Percentiles rank a stretch among this genome's conserved stretches.
Conservation (phyloP, 768 basidiomycete genomes). For the Leccinum subtestaceum region DNA sequence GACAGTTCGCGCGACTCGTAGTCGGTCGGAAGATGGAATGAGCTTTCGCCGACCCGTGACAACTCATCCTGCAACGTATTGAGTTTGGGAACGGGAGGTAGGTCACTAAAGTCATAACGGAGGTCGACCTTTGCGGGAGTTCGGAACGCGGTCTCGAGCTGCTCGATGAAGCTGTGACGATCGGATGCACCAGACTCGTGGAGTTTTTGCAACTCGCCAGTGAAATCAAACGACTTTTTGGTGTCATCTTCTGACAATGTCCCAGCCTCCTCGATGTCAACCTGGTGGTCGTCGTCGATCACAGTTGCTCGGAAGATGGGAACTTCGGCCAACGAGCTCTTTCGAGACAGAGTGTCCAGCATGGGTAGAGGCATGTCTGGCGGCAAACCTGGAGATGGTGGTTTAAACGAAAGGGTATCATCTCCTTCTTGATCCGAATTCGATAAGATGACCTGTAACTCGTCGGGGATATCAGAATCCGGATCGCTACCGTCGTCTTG, state of each 20-base stretch:
- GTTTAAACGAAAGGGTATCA: slow-evolving; percentile 39
- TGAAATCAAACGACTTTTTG: slow-evolving; percentile 82
- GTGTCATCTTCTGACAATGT: slow-evolving; percentile 61
- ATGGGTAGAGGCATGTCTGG: slow-evolving; percentile 40
- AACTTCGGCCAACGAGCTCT: slow-evolving; percentile 20
- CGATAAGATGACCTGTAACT: slow-evolving; percentile 62
- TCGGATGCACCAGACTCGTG: slow-evolving; percentile 70
- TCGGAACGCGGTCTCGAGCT: slow-evolving; percentile 76
- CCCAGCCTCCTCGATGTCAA: slow-evolving; percentile 40
- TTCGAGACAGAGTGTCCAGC: slow-evolving; percentile 8
- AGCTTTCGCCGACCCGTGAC: slow-evolving; percentile 21
- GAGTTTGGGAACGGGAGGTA: slow-evolving; percentile 53
- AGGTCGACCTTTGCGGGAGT: slow-evolving; percentile 71
- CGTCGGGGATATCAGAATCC: slow-evolving; percentile 80
- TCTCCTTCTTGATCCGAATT: slow-evolving; percentile 39
- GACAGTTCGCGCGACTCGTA: slow-evolving; percentile 18
- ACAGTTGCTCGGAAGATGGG: slow-evolving; percentile 45
- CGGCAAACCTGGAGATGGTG: slow-evolving; percentile 42
- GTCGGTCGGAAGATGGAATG: slow-evolving; percentile 18
- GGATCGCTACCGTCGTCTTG: slow-evolving; percentile 57
- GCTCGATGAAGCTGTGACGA: slow-evolving; percentile 74
- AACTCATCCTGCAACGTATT: slow-evolving; percentile 36
- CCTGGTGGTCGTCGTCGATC: slow-evolving; percentile 42
- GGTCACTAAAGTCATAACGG: slow-evolving; percentile 43
- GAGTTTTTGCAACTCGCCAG: slow-evolving; percentile 67